Evolutionary conservation across 2,329 filamentous ascomycete species (phyloP).

Genomic region (Zalaria sp.): DNA sequence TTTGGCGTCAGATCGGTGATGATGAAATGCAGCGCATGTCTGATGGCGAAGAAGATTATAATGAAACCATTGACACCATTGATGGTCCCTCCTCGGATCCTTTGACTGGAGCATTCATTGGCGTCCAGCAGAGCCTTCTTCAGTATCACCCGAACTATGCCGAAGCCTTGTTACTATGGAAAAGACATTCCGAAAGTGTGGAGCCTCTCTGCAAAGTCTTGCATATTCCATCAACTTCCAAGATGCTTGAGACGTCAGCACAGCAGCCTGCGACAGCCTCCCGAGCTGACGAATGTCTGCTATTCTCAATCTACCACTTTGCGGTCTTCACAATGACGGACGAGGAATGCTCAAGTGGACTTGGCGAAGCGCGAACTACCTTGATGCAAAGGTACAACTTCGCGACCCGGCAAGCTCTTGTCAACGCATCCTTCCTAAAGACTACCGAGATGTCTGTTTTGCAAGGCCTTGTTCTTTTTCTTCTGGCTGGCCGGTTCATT

Average conservation of each 20-base stretch:
- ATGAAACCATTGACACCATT: conserved; percentile 3
- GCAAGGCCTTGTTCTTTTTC: conserved; percentile 53
- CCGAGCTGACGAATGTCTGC: conserved; percentile 41
- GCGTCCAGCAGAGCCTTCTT: conserved; percentile 3
- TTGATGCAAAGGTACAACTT: conserved; percentile 40
- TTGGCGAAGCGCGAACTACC: conserved; percentile 35
- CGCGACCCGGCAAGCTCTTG: conserved; percentile 41
- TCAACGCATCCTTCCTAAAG: conserved; percentile 53
- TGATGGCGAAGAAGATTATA: conserved; percentile 12
- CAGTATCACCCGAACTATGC: conserved; percentile 1
- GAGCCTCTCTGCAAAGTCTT: conserved; percentile 58
- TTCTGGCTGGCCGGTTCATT: conserved; percentile 25
- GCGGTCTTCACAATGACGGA: conserved; percentile 36
- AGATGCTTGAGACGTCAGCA: conserved; percentile 35
- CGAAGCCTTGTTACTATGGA: conserved; percentile 21
- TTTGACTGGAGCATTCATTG: conserved; percentile 13
- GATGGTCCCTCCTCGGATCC: conserved; percentile 8
- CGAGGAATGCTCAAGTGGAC: conserved; percentile 29
- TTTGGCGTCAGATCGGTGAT: conserved; percentile 15
- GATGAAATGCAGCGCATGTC: conserved; percentile 14
- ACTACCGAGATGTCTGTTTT: conserved; percentile 50
- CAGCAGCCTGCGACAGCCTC: conserved; percentile 38
- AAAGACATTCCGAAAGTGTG: conserved; percentile 55
- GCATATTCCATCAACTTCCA: conserved; percentile 42
- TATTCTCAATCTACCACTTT: conserved; percentile 48